These are phyloP conservation scores for Rhamnella rubrinervis DNA, from an alignment of 331 rosid species.

Conservation along the genomic window DNA sequence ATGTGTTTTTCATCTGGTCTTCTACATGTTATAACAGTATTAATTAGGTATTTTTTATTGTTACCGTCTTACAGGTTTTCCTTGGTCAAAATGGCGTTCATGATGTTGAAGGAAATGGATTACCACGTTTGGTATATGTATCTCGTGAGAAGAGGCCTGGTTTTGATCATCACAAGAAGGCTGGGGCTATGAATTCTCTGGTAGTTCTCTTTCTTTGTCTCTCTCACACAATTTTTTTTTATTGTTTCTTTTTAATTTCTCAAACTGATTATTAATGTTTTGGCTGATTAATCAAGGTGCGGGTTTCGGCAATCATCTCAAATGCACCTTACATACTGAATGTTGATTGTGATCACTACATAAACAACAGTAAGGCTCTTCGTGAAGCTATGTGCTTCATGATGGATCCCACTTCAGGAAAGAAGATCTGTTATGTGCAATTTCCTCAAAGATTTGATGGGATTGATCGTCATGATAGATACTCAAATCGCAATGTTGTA, in stretches of 20 bases:
- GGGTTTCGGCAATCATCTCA: constrained; percentile 81
- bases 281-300: constrained; percentile 37
- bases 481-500: constrained; percentile 61
- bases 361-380: constrained; percentile 79
- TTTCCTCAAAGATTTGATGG: constrained; percentile 77
- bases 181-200: constrained; percentile 85
- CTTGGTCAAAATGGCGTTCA: constrained; percentile 62
- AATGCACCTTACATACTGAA: constrained; percentile 82
- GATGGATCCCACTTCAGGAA: constrained; percentile 79
- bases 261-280: background rate
- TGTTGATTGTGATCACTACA: constrained; percentile 77
- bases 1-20: background rate
- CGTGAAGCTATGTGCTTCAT: constrained; percentile 96
- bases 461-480: constrained; percentile 47
- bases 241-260: background rate
- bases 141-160: constrained; percentile 90
- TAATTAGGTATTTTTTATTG: background rate
- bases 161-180: constrained; percentile 75
- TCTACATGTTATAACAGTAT: background rate
- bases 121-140: constrained; percentile 76
- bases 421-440: constrained; percentile 72
- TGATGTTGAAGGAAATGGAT: constrained; percentile 71
- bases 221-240: constrained; percentile 5
- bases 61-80: constrained; percentile 47
- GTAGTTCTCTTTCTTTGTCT: constrained; percentile 32